Evolutionary conservation across 352 stramenopile genomes (phyloP), one percentile per base, ranked within the genome.

Genomic region (Phytophthora aleatoria): DNA sequence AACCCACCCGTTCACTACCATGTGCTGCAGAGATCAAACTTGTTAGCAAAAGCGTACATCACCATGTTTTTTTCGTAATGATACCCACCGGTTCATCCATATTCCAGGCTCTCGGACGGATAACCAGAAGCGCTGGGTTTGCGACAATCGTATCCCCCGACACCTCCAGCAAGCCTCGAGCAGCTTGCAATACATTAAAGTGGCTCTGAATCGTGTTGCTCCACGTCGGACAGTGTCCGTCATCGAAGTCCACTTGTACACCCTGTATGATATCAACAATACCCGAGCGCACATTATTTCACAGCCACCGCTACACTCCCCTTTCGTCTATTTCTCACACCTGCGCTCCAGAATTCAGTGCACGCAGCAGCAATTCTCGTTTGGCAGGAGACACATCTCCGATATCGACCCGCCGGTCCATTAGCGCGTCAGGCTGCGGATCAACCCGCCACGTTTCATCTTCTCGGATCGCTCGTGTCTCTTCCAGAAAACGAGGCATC

Each of bases 381-480:
- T 98, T 79, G 0, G 94, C 87, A 5, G 94, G 93, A 3, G 79
- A 87, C 3, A 90, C 81, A 53, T 97, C 95, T 41, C 93, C 97
- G 51, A 98, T 98, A 74, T 98, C 96, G 9, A 99, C 95, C 28
- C 94, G 85, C 49, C 96, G 89, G 65, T 98, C 93, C 38, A 81
- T 69, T 13, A 98, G 76, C 56, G 85, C 82, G 6, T 55, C 55
- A 3, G 92, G 92, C 33, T 90, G 71, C 2, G 74, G 61, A 30
- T 87, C 83, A 16, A 92, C 65, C 33, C 57, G 71, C 88, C 88
- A 95, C 27, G 55, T 73, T 12, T 65, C 13, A 49, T 90, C 81
- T 30, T 93, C 73, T 24, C 89, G 81, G 49, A 94, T 86, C 41
- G 75, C 64, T 27, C 74, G 74, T 28, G 85, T 96, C 30, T 83